Evolutionary conservation across 345 rosid genomes (phyloP).

Genomic region (Murraya paniculata): DNA sequence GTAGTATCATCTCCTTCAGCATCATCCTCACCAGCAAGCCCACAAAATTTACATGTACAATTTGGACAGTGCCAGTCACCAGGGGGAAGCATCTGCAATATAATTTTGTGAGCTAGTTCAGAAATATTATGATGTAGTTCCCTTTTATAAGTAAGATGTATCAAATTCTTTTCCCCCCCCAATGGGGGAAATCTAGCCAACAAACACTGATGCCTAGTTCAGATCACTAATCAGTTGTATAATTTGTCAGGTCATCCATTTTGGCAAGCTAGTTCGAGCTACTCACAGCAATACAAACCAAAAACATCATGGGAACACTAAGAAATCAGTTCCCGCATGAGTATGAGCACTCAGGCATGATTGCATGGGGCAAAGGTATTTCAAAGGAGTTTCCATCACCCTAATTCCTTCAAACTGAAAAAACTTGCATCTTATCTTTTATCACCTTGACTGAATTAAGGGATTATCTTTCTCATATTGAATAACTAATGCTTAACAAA

Average conservation of each 20-base stretch:
- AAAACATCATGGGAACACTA: background rate
- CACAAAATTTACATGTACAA: constrained; percentile 92
- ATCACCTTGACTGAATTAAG: background rate
- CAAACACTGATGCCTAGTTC: constrained; percentile 5
- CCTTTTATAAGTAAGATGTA: constrained; percentile 2
- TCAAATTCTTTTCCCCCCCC: background rate
- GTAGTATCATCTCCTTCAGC: constrained; percentile 31
- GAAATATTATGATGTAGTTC: background rate
- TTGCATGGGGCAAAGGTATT: background rate
- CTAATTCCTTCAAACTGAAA: background rate
- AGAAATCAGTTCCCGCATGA: background rate
- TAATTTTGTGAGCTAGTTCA: background rate
- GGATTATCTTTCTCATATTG: background rate
- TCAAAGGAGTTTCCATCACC: background rate
- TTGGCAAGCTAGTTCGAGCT: background rate
- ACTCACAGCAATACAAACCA: background rate
- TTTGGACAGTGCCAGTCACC: constrained; percentile 97
- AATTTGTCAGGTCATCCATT: background rate
- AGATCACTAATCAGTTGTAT: background rate
- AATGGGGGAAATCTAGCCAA: background rate
- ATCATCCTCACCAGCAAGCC: constrained; percentile 38
- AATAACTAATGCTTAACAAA: background rate
- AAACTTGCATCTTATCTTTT: background rate
- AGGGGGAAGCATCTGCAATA: constrained; percentile 70
- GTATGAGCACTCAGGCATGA: background rate